phyloP scores from a whole-genome alignment of 2,329 filamentous ascomycete species.

The Aureobasidium sp. region DNA sequence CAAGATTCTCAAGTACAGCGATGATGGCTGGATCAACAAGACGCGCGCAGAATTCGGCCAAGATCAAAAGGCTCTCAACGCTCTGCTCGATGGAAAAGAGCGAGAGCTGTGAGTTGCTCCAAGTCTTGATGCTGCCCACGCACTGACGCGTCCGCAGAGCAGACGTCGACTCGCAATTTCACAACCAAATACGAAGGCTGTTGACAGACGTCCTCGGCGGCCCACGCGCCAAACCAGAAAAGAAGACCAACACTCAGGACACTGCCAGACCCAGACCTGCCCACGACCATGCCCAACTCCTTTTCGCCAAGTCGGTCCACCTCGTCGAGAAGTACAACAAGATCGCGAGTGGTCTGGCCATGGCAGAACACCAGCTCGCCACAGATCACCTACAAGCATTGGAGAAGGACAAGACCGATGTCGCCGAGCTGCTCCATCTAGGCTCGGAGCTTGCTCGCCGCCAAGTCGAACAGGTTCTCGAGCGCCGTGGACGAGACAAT shows the following conservation, averaged over 20 bases:
- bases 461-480: background rate
- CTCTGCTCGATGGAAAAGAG: slow-evolving; percentile 11
- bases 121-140: slow-evolving; percentile 27
- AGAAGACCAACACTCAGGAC: background rate
- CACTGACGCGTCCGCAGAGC: slow-evolving; percentile 32
- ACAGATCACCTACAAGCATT: slow-evolving; percentile 1
- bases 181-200: background rate
- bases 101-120: slow-evolving; percentile 23
- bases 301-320: background rate
- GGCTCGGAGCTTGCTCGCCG: slow-evolving; percentile 7
- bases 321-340: background rate
- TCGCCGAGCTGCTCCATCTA: background rate
- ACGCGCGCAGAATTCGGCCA: background rate
- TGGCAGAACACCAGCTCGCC: background rate
- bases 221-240: background rate
- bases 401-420: slow-evolving; percentile 12
- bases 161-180: slow-evolving; percentile 19
- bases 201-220: background rate
- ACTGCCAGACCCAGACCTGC: background rate
- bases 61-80: background rate
- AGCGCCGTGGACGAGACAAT: slow-evolving; percentile 3
- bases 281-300: background rate
- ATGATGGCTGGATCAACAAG: slow-evolving; percentile 10
- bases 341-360: background rate
- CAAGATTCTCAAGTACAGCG: slow-evolving; percentile 2